Percentiles rank a stretch among this genome's conserved stretches.
phyloP scores from a whole-genome alignment of 2,329 filamentous ascomycete species.

The Trichophyton verrucosum region DNA sequence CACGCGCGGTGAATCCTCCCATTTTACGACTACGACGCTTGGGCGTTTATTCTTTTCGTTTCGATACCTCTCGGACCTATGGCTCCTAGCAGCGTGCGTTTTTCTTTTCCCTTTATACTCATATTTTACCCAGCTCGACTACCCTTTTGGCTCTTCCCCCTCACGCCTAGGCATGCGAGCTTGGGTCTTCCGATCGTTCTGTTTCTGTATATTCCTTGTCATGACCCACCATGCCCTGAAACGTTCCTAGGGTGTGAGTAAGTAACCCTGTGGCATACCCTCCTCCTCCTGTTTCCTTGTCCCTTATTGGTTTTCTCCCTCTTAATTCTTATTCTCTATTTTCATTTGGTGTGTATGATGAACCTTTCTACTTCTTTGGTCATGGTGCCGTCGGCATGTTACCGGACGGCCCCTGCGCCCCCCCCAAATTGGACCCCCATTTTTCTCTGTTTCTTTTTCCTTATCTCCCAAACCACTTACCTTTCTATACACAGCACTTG shows the following conservation, averaged over 20 bases:
- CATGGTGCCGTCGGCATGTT: background rate
- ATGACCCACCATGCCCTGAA: conserved; percentile 21
- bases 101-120: background rate
- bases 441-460: background rate
- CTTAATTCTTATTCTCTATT: background rate
- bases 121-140: conserved; percentile 19
- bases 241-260: conserved; percentile 30
- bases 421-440: background rate
- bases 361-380: conserved; percentile 6
- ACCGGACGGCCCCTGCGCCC: background rate
- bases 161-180: background rate
- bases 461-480: background rate
- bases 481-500: background rate
- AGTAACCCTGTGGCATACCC: conserved; percentile 1
- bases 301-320: conserved; percentile 16
- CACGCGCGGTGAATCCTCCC: background rate
- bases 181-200: background rate
- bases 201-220: conserved; percentile 3
- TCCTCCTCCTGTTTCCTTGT: conserved; percentile 8
- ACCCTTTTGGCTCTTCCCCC: background rate
- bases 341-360: conserved; percentile 8
- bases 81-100: background rate
- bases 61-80: background rate
- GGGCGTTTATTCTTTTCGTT: conserved; percentile 10
- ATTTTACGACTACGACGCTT: conserved; percentile 3